phyloP scores from a whole-genome alignment of 2,329 filamentous ascomycete genomes.

The Penicillium aurantiogriseum region DNA sequence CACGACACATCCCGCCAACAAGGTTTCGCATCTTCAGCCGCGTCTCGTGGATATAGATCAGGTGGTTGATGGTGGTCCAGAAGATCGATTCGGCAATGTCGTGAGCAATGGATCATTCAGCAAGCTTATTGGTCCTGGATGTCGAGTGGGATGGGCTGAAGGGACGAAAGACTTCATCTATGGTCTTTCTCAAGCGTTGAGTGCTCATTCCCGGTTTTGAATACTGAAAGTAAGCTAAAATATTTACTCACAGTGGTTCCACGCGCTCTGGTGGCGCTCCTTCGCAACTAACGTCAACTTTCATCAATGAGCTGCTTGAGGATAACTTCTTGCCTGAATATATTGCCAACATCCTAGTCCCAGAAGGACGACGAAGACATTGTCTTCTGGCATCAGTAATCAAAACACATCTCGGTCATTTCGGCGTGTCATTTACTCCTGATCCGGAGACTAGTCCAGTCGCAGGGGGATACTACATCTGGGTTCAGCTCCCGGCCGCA shows the following conservation, averaged over 20 bases:
- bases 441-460: conserved; percentile 1
- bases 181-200: conserved; percentile 57
- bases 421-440: conserved; percentile 15
- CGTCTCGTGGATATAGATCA: conserved; percentile 74
- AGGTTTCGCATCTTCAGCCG: conserved; percentile 47
- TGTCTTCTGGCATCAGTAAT: conserved; percentile 7
- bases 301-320: conserved; percentile 52
- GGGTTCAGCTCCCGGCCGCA: conserved; percentile 13
- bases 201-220: conserved; percentile 24
- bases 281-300: conserved; percentile 56
- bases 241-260: conserved; percentile 14
- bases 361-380: conserved; percentile 11
- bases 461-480: conserved; percentile 17
- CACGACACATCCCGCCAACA: neutral
- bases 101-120: conserved; percentile 82
- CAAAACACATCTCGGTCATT: conserved; percentile 6
- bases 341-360: conserved; percentile 47
- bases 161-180: conserved; percentile 59
- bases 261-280: conserved; percentile 55
- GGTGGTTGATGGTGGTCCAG: conserved; percentile 56
- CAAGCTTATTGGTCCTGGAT: conserved; percentile 76
- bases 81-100: conserved; percentile 68
- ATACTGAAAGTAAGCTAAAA: neutral
- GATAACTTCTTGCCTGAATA: conserved; percentile 51
- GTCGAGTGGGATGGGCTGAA: conserved; percentile 81